Percentiles rank a stretch among this genome's conserved stretches.
These are phyloP conservation scores for Punctularia strigosozonata DNA, from an alignment of 768 basidiomycete species.

Conservation along the genomic window DNA sequence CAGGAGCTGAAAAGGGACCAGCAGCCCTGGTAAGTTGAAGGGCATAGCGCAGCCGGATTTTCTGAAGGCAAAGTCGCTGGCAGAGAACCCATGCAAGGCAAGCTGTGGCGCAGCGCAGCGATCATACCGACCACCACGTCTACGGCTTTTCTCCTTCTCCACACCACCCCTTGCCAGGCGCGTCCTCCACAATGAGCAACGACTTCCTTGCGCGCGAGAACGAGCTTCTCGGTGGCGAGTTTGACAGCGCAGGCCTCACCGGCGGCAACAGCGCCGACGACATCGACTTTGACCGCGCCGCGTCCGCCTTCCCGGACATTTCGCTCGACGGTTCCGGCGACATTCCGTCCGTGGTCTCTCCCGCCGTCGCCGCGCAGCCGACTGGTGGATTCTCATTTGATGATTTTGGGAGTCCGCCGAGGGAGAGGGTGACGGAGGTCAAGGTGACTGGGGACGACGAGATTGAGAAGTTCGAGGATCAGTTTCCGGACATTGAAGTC, in stretches of 20 bases:
- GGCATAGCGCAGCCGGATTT: conserved; percentile 39
- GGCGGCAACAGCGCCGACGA: conserved; percentile 32
- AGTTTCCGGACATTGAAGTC: conserved; percentile 73
- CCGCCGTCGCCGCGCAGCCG: conserved; percentile 12
- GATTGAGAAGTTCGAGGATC: conserved; percentile 73
- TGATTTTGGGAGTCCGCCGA: conserved; percentile 40
- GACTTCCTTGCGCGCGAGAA: conserved; percentile 25
- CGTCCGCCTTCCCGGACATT: conserved; percentile 78
- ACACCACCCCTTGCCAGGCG: neutral
- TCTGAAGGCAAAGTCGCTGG: too few relatives aligned
- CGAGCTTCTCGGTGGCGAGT: conserved; percentile 21
- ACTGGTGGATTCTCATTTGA: conserved; percentile 48
- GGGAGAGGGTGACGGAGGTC: conserved; percentile 33
- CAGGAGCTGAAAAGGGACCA: conserved; percentile 61
- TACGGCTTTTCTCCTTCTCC: neutral
- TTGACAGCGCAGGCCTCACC: conserved; percentile 17
- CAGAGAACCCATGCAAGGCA: too few relatives aligned
- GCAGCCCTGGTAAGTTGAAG: conserved; percentile 58
- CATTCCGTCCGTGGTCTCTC: conserved; percentile 29
- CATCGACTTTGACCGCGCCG: conserved; percentile 75
- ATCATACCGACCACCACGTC: neutral
- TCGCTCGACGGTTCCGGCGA: conserved; percentile 57
- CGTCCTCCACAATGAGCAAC: neutral
- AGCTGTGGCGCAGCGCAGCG: too few relatives aligned
- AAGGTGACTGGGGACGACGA: conserved; percentile 81